Conservation (phyloP, 306 rosid genomes). For the Pterocarpus macrocarpus region DNA sequence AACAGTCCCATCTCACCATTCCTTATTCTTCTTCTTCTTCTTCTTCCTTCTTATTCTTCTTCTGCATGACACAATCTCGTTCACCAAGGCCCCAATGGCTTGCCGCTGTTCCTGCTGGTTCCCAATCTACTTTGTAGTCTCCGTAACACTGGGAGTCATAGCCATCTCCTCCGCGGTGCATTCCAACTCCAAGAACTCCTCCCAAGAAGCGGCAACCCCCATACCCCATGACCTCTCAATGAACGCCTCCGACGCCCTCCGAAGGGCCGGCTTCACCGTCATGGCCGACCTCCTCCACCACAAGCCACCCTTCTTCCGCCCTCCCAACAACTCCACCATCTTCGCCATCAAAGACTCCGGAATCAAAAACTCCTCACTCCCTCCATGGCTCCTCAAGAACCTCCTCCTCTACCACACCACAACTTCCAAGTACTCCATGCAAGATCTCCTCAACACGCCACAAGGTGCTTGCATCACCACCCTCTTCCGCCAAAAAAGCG, state of each 20-base stretch:
- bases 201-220: constrained; percentile 41
- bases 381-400: constrained; percentile 65
- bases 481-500: constrained; percentile 51
- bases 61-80: neutral
- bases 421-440: constrained; percentile 29
- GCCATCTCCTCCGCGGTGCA: constrained; percentile 62
- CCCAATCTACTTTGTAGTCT: constrained; percentile 51
- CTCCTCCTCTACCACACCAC: constrained; percentile 61
- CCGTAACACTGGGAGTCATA: constrained; percentile 56
- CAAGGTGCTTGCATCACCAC: constrained; percentile 62
- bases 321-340: constrained; percentile 47
- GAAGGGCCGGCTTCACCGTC: constrained; percentile 61
- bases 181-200: constrained; percentile 47
- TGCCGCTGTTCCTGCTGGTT: constrained; percentile 58
- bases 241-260: constrained; percentile 64
- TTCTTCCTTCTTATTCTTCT: neutral
- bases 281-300: constrained; percentile 68
- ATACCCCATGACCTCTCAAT: constrained; percentile 46
- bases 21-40: neutral
- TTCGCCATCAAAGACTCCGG: constrained; percentile 56
- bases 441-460: constrained; percentile 42
- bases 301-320: constrained; percentile 68
- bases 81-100: constrained; percentile 58
- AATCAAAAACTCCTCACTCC: constrained; percentile 52
- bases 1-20: neutral